A percentile compares a stretch with the other conserved stretches of the same genome.
phyloP scores from a whole-genome alignment of 148 eudicot species.

The Nepenthes gracilis region DNA sequence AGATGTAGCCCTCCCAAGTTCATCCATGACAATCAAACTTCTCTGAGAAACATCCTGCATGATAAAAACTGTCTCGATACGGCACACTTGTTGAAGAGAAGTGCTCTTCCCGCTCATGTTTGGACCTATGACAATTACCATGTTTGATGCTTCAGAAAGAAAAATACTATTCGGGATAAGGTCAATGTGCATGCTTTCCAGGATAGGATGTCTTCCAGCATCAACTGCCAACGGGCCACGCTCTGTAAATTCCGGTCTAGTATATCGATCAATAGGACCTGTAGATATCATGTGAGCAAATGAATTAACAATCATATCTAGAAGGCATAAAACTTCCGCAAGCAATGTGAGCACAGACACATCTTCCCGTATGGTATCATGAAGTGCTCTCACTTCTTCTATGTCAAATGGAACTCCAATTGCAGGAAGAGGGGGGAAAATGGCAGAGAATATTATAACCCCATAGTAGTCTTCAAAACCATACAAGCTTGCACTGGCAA shows the following conservation, averaged over 20 bases:
- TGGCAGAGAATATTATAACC: too few relatives aligned
- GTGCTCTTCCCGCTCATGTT: slow-evolving; percentile 99
- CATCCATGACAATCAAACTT: slow-evolving; percentile 96
- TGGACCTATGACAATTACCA: slow-evolving; percentile 89
- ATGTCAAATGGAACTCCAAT: too few relatives aligned
- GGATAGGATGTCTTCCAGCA: slow-evolving; percentile 94
- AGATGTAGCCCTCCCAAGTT: slow-evolving; percentile 97
- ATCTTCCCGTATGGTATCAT: slow-evolving; percentile 12
- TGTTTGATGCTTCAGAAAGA: slow-evolving; percentile 92
- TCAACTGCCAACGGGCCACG: slow-evolving; percentile 96
- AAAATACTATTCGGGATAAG: slow-evolving; percentile 87
- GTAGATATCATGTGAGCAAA: slow-evolving; percentile 94
- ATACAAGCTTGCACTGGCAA: too few relatives aligned
- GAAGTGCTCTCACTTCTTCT: too few relatives aligned
- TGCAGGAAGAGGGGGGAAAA: too few relatives aligned
- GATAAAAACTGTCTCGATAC: slow-evolving; percentile 89
- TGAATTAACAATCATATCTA: slow-evolving; percentile 97
- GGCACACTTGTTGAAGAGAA: slow-evolving; percentile 96
- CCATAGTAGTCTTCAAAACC: too few relatives aligned
- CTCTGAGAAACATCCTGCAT: slow-evolving; percentile 84
- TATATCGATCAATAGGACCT: slow-evolving; percentile 75
- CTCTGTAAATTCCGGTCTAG: slow-evolving; percentile 89
- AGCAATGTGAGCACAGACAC: slow-evolving; percentile 86
- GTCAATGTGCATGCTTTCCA: slow-evolving; percentile 84
- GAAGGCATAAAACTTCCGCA: slow-evolving; percentile 91